Percentiles rank a stretch among this genome's conserved stretches.
phyloP scores from a whole-genome alignment of 495 filamentous ascomycete genomes.

The Pseudomonodictys pantanalensis region DNA sequence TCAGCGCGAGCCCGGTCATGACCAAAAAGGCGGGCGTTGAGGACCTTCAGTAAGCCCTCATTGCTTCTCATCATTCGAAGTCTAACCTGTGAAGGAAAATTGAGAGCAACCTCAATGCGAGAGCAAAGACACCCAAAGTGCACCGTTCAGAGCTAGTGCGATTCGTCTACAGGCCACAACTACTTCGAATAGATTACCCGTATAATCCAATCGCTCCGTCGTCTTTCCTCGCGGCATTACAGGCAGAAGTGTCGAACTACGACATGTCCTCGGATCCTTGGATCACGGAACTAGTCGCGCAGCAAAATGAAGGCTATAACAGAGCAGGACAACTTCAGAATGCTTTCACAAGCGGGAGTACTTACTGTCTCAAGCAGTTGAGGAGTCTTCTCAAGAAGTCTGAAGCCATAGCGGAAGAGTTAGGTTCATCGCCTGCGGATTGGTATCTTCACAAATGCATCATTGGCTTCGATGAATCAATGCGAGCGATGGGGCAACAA shows the following conservation, averaged over 20 bases:
- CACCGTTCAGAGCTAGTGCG: constrained; percentile 68
- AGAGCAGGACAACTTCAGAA: constrained; percentile 45
- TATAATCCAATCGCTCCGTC: constrained; percentile 22
- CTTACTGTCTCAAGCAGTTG: constrained; percentile 63
- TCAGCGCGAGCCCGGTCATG: constrained; percentile 81
- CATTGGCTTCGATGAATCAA: constrained; percentile 44
- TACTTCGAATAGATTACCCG: constrained; percentile 54
- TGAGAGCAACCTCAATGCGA: constrained; percentile 72
- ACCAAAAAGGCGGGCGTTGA: constrained; percentile 48
- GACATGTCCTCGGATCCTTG: constrained; percentile 71
- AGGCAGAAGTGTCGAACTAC: constrained; percentile 43
- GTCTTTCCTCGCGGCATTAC: constrained; percentile 31
- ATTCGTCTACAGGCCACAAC: constrained; percentile 63
- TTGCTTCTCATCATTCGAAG: neutral
- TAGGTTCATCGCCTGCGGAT: constrained; percentile 73
- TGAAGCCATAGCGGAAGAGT: constrained; percentile 54
- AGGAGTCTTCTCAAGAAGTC: constrained; percentile 53
- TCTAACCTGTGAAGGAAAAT: constrained; percentile 51
- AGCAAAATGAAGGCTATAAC: constrained; percentile 32
- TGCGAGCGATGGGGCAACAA: constrained; percentile 36
- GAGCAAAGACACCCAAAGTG: constrained; percentile 67
- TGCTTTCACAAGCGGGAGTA: constrained; percentile 52
- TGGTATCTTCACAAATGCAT: constrained; percentile 65
- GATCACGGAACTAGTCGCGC: constrained; percentile 50
- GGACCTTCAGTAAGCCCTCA: constrained; percentile 43